Evolutionary conservation across 2,329 filamentous ascomycete species (phyloP).

Genomic region (Aspergillus brunneoviolaceus): DNA sequence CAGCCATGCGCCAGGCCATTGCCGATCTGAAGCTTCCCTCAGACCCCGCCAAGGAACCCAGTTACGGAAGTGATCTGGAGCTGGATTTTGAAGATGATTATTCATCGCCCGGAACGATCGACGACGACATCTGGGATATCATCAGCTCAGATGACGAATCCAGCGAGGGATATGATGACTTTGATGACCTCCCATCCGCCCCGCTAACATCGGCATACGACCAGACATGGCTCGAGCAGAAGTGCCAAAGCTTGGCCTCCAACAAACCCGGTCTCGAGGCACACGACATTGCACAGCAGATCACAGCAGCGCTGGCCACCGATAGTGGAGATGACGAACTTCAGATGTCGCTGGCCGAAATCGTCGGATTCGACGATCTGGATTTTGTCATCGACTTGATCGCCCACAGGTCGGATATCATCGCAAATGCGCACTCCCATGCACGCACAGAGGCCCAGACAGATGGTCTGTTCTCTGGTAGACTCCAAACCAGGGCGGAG

Average conservation of each 20-base stretch:
- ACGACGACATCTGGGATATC: constrained; percentile 85
- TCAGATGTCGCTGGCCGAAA: constrained; percentile 85
- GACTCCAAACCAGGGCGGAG: constrained; percentile 72
- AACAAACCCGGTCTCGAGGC: constrained; percentile 66
- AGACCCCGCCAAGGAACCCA: constrained; percentile 42
- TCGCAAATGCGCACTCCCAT: constrained; percentile 40
- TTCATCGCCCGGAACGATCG: constrained; percentile 60
- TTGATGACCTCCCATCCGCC: constrained; percentile 41
- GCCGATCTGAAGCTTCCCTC: constrained; percentile 65
- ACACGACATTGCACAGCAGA: constrained; percentile 72
- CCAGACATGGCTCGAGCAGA: constrained; percentile 67
- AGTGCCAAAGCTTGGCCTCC: constrained; percentile 65
- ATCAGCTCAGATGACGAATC: constrained; percentile 72
- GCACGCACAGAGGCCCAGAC: constrained; percentile 35
- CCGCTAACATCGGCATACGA: constrained; percentile 48
- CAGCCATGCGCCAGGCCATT: constrained; percentile 82
- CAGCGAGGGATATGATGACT: constrained; percentile 63
- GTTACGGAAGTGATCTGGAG: constrained; percentile 55
- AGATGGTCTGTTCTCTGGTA: constrained; percentile 49
- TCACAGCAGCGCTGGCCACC: constrained; percentile 71
- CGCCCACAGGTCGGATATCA: constrained; percentile 68
- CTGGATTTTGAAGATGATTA: constrained; percentile 64
- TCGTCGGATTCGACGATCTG: constrained; percentile 89
- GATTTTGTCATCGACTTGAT: constrained; percentile 93
- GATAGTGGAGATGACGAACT: constrained; percentile 76